phyloP scores from a whole-genome alignment of 140 eudicot species.

The Ambrosia hybrid region DNA sequence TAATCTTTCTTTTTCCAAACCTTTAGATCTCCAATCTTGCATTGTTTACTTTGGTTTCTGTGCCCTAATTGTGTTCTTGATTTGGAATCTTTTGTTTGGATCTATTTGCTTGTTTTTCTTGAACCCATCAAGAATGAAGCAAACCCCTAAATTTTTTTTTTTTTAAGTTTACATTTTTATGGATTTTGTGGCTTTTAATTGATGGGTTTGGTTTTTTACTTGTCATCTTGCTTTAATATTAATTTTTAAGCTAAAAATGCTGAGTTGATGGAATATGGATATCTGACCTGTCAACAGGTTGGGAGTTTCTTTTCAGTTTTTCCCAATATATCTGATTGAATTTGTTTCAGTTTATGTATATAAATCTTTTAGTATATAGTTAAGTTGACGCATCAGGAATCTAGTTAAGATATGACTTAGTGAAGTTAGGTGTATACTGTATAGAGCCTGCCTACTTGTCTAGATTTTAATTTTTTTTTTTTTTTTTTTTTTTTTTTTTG shows the following conservation, averaged over 20 bases:
- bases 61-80: conserved; percentile 20
- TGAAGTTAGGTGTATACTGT: neutral
- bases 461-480: conserved; percentile 25
- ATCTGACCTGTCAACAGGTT: conserved; percentile 26
- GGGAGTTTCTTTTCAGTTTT: no score
- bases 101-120: conserved; percentile 24
- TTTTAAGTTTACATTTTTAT: neutral
- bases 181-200: conserved; percentile 9
- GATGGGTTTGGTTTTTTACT: conserved; percentile 20
- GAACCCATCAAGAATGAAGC: conserved; percentile 7
- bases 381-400: conserved; percentile 8
- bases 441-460: conserved; percentile 19
- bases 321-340: neutral
- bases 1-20: conserved; percentile 18
- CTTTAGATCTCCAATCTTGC: conserved; percentile 42
- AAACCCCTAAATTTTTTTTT: conserved; percentile 18
- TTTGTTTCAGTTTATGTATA: conserved; percentile 4
- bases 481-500: conserved; percentile 5
- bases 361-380: neutral
- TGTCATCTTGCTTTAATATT: no score
- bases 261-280: neutral
- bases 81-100: conserved; percentile 14
- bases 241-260: no score
- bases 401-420: conserved; percentile 27
- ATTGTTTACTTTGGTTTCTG: conserved; percentile 16